Base-by-base conservation (phyloP, 495 filamentous ascomycete species). In the Neurospora terricola region DNA sequence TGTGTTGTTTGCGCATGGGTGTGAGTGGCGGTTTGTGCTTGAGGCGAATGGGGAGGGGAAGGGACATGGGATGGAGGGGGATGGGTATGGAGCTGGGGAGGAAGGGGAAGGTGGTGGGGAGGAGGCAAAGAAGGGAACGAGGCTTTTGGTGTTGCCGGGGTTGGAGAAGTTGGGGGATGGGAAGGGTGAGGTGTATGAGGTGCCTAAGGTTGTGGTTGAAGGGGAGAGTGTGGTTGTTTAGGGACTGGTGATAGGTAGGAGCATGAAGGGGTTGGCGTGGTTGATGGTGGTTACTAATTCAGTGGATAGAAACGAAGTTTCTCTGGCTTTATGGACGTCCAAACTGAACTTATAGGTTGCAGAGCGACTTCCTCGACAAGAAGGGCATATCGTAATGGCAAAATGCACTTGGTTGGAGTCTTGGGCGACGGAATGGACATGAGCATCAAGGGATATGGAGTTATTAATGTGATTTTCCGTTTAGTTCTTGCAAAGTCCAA, bases 1-100 rank as follows among this genome's bases (percentile, higher is more conserved):
- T 68, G 21, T 78, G 6, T 48, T 82, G 23, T 77, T 82, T 36
- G 82, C 82, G 8, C 77, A 81, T 39, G 79, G 79, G 4, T 75
- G 72, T 9, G 80, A 80, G 34, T 82, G 78, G 72, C 71, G 68
- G 27, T 80, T 82, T 71, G 42, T 73, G 16, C 34, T 66, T 18
- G 54, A 66, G 18, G 14, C 5, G 0, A 12, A 23, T 59, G 54
- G 12, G 23, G 7, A 34, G 23, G n/a, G 9, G 9, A 5, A 21
- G 9, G n/a, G n/a, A 2, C 39, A 40, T 12, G 39, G 12, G 3
- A 0, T 1, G 34, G 34, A 34, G 0, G 34, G 34, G 4, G 34
- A 4, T 34, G 34, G 34, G 0, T 0, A 34, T 12, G 23, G 6
- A 8, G 14, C 6, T 16, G 27, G 5, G 0, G 14, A 10, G 27